Base-by-base conservation (phyloP, 83 land plant species). In the Picea mariana region DNA sequence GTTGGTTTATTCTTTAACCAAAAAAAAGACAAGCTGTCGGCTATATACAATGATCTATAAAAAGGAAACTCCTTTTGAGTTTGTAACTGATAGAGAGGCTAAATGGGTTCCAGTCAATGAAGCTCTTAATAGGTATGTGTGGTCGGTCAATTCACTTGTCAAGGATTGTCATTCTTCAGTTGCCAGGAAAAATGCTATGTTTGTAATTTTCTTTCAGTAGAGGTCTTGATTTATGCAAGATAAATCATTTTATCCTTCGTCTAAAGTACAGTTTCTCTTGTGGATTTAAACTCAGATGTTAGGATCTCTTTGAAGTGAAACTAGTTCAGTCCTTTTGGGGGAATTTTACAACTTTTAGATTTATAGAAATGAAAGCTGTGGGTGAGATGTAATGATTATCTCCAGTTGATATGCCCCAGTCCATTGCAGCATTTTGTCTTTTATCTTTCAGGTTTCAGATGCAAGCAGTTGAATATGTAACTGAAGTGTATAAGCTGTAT, bases 71-170 rank as follows among this genome's bases (percentile, higher is more conserved):
- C 60, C 27, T 24, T 60, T 76, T 8, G 23, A 77, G 34, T 58
- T 59, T 68, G 27, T 20, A 42, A 6, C 55, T 47, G 15, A 75
- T 49, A 44, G 16, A 24, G 62, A 77, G 20, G 42, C 8, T 9
- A 58, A 55, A 26, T 77, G 79, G 79, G 78, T 77, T 49, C 62
- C 79, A 52, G 38, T 77, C 2, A 49, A 26, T n/a, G 79, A 77
- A 26, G 38, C 62, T 58, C 79, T 77, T 77, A 23, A 21, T 26
- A 77, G 7, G 78, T 76, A 49, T n/a, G 78, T 20, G 7, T 44
- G 47, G 47, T 44, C 47, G 7, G 47, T 44, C 7, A 7, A 44
- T 44, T 44, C 47, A 44, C 47, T 44, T 44, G 7, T 44, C 47
- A 44, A 44, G 47, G 47, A 44, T 44, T 44, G 47, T 44, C 7